These are phyloP conservation scores for Pythium guiyangense DNA, from an alignment of 352 stramenopile species.

Conservation along the genomic window DNA sequence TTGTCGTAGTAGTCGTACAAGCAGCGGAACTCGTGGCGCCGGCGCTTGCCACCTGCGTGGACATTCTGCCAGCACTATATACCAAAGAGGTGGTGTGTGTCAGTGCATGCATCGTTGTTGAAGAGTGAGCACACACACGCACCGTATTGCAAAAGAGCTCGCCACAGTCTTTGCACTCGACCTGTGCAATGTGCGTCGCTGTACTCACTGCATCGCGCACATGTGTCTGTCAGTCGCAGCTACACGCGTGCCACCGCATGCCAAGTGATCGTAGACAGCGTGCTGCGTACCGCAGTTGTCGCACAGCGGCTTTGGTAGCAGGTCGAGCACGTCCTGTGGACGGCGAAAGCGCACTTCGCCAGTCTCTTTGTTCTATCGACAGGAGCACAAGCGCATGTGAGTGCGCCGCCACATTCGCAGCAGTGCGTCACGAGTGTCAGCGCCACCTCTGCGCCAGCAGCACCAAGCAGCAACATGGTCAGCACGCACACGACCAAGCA, in stretches of 20 bases:
- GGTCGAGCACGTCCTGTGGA: conserved; percentile 90
- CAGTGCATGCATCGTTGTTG: too few species aligned
- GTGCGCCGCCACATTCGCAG: too few species aligned
- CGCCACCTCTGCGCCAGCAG: too few species aligned
- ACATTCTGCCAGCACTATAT: conserved; percentile 83
- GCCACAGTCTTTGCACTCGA: conserved; percentile 88
- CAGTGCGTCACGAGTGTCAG: too few species aligned
- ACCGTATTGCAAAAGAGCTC: conserved; percentile 90
- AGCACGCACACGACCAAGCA: neutral
- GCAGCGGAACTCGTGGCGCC: conserved; percentile 77
- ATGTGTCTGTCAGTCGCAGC: neutral
- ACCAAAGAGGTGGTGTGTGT: neutral
- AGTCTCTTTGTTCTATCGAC: conserved; percentile 84
- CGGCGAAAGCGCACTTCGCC: conserved; percentile 89
- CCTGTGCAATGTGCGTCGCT: conserved; percentile 34
- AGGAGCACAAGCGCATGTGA: neutral
- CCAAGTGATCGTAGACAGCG: too few species aligned
- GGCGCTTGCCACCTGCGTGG: conserved; percentile 78
- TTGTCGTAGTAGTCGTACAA: conserved; percentile 91
- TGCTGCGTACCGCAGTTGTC: conserved; percentile 80
- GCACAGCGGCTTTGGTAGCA: conserved; percentile 84
- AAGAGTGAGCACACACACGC: too few species aligned
- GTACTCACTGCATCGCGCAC: conserved; percentile 8
- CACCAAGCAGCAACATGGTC: too few species aligned
- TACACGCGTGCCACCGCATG: neutral